Evolutionary conservation across 257 asterid species (phyloP), one percentile per base, ranked within the genome.

Genomic region (Jasminum sambac): DNA sequence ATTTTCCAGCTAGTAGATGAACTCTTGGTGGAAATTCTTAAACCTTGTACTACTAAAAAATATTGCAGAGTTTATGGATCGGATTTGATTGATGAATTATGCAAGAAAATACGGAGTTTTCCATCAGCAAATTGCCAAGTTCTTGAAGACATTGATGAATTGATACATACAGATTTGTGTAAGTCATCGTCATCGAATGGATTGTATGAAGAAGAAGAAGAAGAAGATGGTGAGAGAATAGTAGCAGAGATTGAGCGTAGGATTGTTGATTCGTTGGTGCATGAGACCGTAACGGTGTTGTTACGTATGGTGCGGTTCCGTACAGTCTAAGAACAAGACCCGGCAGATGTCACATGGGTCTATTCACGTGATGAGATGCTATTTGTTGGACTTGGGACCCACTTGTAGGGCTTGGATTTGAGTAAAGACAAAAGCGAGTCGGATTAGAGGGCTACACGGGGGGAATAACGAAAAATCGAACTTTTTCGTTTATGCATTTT

Each of bases 1-100:
- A 77, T 86, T 16, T 92, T 92, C 76, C 95, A 92, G 55, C 77
- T 90, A 0, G 92, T 81, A 2, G 91, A 92, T 46, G 94, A 90
- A 69, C 84, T 92, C 10, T 65, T 90, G 30, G 82, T 66, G 1
- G 87, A 83, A 8, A 79, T 87, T n/a, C 70, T 85, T 64, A 82
- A 69, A 64, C 86, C 86, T 7, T 65, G 30, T 8, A 65, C 13
- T 50, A 71, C 21, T 0, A 26, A 5, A 30, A 10, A 30, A 30
- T 30, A 9, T 52, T 21, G 34, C 26, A 52, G 12, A 52, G 30
- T 52, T 17, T 19, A 23, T 52, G 61, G 61, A 4, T 52, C 61
- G 14, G 2, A 26, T 14, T 57, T 88, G 79, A 48, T 50, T 0
- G 89, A 82, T 30, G 71, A 63, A 26, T 9, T 89, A 16, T 89